Evolutionary conservation across 2,329 filamentous ascomycete genomes (phyloP), one percentile per base, ranked within the genome.

Genomic region (Pseudocercospora eumusae): DNA sequence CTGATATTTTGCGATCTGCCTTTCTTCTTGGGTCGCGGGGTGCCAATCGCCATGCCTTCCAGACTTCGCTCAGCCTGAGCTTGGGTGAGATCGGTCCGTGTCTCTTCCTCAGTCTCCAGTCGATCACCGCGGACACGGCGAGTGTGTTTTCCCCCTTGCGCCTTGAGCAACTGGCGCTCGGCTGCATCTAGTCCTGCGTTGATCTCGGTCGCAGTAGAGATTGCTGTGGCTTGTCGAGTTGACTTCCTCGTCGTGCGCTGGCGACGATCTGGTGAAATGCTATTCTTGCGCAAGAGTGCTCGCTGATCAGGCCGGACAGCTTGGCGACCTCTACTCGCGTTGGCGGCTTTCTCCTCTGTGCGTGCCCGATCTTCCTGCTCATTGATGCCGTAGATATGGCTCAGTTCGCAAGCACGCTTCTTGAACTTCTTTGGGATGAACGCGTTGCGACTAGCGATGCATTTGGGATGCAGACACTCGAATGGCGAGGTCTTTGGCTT

Each of bases 361-460:
- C 61, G 55, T 13, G 45, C 36, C 1, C 20, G 6, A 40, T 64
- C 61, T 0, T 52, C 54, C 2, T 40, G 2, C 9, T 11, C 10
- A n/a, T 57, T 36, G 23, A 54, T 45, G 3, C 61, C 61, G 13
- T 55, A 27, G 8, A 64, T 58, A 20, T 64, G 61, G 15, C 52
- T 56, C 9, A 60, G 36, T 28, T 45, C 7, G n/a, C 61, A 63
- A 13, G 10, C 11, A 1, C 20, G 33, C 40, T 44, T 44, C 40
- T 44, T 20, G 40, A 8, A 6, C 40, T 44, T 44, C 40, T 44
- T 44, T 44, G 3, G 40, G 3, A 44, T n/a, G 40, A 44, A 44
- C 5, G n/a, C 5, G 4, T 44, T 15, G 18, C 40, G 11, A 11
- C n/a, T n/a, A n/a, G n/a, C n/a, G n/a, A n/a, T n/a, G 3, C 10